Percentiles rank a stretch among this genome's conserved stretches.
These are phyloP conservation scores for Rhizopogon roseolus DNA, from an alignment of 768 basidiomycete genomes.

Conservation along the genomic window DNA sequence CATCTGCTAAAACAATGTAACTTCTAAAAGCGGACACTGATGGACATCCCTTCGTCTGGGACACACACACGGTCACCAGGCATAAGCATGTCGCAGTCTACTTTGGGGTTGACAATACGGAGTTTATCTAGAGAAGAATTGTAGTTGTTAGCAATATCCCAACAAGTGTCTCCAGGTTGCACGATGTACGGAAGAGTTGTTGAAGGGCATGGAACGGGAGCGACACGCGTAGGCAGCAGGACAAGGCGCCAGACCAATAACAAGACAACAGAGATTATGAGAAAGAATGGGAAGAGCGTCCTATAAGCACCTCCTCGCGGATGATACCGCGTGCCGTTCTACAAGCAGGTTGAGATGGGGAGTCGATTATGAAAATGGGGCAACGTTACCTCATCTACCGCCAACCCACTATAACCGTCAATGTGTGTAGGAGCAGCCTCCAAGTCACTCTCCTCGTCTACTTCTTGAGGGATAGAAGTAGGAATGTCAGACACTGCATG, in stretches of 20 bases:
- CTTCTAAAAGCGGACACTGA: conserved; percentile 21
- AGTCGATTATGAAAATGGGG: conserved; percentile 7
- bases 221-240: conserved; percentile 27
- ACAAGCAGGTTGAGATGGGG: conserved; percentile 20
- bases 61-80: conserved; percentile 60
- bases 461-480: conserved; percentile 18
- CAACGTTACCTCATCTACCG: conserved; percentile 43
- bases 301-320: conserved; percentile 46
- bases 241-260: conserved; percentile 62
- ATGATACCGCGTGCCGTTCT: conserved; percentile 25
- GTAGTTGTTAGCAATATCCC: conserved; percentile 49
- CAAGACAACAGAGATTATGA: conserved; percentile 58
- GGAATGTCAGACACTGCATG: conserved; percentile 27
- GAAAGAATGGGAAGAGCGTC: conserved; percentile 68
- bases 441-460: conserved; percentile 37
- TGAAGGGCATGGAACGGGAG: conserved; percentile 25
- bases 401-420: conserved; percentile 56
- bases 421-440: conserved; percentile 50
- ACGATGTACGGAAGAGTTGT: conserved; percentile 42
- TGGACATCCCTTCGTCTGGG: conserved; percentile 36
- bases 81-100: conserved; percentile 54
- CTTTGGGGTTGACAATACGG: conserved; percentile 44
- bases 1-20: not conserved
- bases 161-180: conserved; percentile 60
- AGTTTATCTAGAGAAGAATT: conserved; percentile 50